These are phyloP conservation scores for Naematelia encephala DNA, from an alignment of 768 basidiomycete species.

Conservation along the genomic window DNA sequence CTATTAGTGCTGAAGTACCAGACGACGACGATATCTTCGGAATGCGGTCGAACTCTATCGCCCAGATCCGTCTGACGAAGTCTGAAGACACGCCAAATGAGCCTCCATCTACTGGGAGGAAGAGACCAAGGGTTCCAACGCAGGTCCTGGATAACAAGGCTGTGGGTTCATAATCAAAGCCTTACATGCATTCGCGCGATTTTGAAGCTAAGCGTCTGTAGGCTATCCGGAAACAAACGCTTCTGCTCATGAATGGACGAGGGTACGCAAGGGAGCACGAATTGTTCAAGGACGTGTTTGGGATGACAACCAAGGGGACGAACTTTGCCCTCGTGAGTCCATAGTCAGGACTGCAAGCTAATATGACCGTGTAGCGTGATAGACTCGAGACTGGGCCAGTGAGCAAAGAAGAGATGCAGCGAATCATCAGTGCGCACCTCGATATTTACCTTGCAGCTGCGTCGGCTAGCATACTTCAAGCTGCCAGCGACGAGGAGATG, in stretches of 20 bases:
- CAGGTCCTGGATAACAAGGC: slow-evolving; percentile 44
- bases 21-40: slow-evolving; percentile 40
- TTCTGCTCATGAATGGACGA: slow-evolving; percentile 32
- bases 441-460: slow-evolving; percentile 38
- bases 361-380: slow-evolving; percentile 25
- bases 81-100: slow-evolving; percentile 8
- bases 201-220: slow-evolving; percentile 12
- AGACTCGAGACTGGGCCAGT: slow-evolving; percentile 16
- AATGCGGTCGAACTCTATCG: slow-evolving; percentile 9
- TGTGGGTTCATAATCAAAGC: slow-evolving; percentile 19
- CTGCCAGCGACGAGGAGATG: not conserved
- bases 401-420: slow-evolving; percentile 25
- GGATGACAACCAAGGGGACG: slow-evolving; percentile 41
- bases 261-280: slow-evolving; percentile 33
- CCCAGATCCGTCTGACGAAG: not conserved
- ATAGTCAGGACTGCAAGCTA: not conserved
- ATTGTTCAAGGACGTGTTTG: slow-evolving; percentile 47
- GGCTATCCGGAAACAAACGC: slow-evolving; percentile 44
- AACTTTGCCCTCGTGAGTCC: slow-evolving; percentile 45
- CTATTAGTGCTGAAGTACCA: not conserved
- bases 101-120: slow-evolving; percentile 6
- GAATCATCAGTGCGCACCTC: slow-evolving; percentile 27
- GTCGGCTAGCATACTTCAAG: not conserved
- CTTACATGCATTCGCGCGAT: not conserved
- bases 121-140: slow-evolving; percentile 31